A percentile compares a stretch with the other conserved stretches of the same genome.
These are phyloP conservation scores for Closterium sp. DNA, from an alignment of 139 green algal species.

Conservation along the genomic window DNA sequence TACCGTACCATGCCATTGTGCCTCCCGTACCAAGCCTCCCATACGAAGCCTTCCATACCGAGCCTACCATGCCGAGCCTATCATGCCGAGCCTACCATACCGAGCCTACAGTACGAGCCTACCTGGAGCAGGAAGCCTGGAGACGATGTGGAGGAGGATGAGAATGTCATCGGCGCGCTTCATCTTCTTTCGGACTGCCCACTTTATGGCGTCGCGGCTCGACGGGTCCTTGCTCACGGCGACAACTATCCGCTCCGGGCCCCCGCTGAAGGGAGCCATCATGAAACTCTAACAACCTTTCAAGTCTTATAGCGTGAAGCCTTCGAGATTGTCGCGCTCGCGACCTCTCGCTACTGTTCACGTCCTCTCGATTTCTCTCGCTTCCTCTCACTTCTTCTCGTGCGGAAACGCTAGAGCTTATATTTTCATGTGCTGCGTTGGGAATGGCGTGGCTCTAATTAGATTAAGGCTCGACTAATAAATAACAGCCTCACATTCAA, in stretches of 20 bases:
- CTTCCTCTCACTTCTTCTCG: background rate
- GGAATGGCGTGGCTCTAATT: no score
- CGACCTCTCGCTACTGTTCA: background rate
- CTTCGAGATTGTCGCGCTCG: background rate
- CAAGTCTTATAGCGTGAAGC: background rate
- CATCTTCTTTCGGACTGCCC: constrained; percentile 26
- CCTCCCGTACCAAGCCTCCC: no score
- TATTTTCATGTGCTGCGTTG: no score
- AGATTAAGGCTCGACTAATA: no score
- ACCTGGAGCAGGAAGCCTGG: constrained; percentile 13
- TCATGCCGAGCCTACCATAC: background rate
- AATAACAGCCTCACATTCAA: no score
- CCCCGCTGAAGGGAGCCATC: background rate
- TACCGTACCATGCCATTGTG: background rate
- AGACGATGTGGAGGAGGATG: constrained; percentile 22
- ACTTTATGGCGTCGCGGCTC: constrained; percentile 14
- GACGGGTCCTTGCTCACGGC: constrained; percentile 2
- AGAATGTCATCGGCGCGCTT: constrained; percentile 18
- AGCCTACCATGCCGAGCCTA: no score
- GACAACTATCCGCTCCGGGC: background rate
- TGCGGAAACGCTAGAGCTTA: background rate
- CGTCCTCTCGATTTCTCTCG: background rate
- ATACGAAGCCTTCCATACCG: background rate
- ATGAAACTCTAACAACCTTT: background rate
- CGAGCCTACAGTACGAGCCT: background rate